Conservation (phyloP, 345 rosid genomes). For the Microthlaspi erraticum region DNA sequence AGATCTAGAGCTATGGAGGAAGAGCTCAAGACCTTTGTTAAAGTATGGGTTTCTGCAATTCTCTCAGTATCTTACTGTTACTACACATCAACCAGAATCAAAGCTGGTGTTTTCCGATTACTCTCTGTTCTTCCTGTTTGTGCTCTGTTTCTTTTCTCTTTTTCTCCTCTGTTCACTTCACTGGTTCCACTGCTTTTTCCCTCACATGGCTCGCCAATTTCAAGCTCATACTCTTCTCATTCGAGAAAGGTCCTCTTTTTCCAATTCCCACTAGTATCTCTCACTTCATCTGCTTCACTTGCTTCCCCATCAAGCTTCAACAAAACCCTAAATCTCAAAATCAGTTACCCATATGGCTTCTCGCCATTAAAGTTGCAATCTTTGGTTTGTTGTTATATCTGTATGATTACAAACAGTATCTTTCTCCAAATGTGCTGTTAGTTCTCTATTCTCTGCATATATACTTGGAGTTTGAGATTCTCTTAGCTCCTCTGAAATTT, state of each 20-base stretch:
- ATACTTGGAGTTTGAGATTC: constrained; percentile 43
- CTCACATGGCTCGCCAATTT: constrained; percentile 48
- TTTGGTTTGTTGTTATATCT: constrained; percentile 22
- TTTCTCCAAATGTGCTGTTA: constrained; percentile 15
- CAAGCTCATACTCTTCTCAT: constrained; percentile 53
- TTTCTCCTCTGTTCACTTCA: constrained; percentile 41
- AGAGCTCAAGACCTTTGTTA: constrained; percentile 15
- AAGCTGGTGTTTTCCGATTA: constrained; percentile 38
- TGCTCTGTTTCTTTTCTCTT: constrained; percentile 48
- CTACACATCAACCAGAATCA: constrained; percentile 12
- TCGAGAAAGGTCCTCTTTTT: constrained; percentile 46
- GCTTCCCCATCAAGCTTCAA: constrained; percentile 50
- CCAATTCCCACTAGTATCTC: constrained; percentile 10
- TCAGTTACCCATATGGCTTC: constrained; percentile 26
- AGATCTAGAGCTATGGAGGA: constrained; percentile 20
- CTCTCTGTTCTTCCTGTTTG: constrained; percentile 48
- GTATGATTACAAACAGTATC: constrained; percentile 11
- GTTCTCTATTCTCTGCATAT: constrained; percentile 20
- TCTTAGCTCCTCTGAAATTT: constrained; percentile 24
- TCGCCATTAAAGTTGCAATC: constrained; percentile 38
- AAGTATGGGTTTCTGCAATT: neutral
- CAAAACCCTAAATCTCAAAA: constrained; percentile 39
- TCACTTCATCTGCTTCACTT: constrained; percentile 45
- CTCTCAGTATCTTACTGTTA: constrained; percentile 29
- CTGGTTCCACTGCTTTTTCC: constrained; percentile 42